Evolutionary conservation across 192 early-diverging fungal species (phyloP), one percentile per base, ranked within the genome.

Genomic region (Fimicolochytrium jonesii): DNA sequence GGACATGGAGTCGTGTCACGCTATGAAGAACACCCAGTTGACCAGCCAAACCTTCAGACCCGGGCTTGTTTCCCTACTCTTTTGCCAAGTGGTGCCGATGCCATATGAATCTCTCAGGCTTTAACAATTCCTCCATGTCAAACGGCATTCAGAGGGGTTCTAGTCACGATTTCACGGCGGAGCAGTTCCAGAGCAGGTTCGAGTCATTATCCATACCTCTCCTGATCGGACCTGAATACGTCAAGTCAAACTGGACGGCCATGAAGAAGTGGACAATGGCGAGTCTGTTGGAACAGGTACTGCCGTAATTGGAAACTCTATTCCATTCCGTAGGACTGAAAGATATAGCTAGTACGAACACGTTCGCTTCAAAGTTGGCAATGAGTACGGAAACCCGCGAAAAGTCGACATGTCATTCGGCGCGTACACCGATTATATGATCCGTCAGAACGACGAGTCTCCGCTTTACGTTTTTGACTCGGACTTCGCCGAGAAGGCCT

Each of bases 391-490:
- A 11, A 29, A 56, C 37, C 70, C 58, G 17, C 57, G 57, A 25
- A 30, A 31, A 6, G 58, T 69, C 43, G 26, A 43, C 36, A 68
- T 72, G 65, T 23, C 41, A n/a, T 62, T 72, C 34, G 29, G n/a
- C 2, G 34, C 51, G 15, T 72, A 72, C 41, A 20, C 56, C 28
- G 59, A 69, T 33, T 72, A 72, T 52, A 61, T 60, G 48, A 2
- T 9, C 5, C 17, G 10, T 2, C 64, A 72, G 51, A 4, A 62
- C 9, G 70, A 72, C 47, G 70, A 72, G 39, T 28, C 58, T 1
- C 70, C 70, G 3, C 43, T 72, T 9, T 72, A 72, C 45, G 49
- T 72, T 23, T 72, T 72, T 48, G 70, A 72, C 33, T 46, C 29
- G 13, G 13, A 23, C 2, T 71, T 66, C 46, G 53, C 22, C n/a